Evolutionary conservation across 192 early-diverging fungal species (phyloP).

Genomic region (Umbelopsis ramanniana): DNA sequence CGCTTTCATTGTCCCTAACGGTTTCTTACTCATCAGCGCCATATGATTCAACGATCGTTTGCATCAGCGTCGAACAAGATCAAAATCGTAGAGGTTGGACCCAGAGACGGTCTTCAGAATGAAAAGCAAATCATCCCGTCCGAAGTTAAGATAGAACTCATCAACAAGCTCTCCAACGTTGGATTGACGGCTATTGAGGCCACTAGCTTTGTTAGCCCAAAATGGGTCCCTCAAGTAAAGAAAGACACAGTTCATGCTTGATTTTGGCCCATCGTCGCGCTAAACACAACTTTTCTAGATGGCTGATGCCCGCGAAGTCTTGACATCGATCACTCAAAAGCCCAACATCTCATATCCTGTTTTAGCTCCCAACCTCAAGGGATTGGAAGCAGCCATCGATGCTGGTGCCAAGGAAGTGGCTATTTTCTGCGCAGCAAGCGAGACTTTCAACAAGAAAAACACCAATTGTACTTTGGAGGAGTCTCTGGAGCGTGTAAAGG

Average conservation of each 20-base stretch:
- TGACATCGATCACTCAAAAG: slow-evolving; percentile 64
- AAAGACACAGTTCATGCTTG: slow-evolving; percentile 3
- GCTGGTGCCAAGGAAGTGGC: slow-evolving; percentile 88
- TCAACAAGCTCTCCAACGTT: slow-evolving; percentile 78
- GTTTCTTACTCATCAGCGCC: background rate
- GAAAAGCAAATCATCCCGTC: slow-evolving; percentile 85
- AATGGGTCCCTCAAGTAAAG: slow-evolving; percentile 90
- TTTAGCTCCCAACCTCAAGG: slow-evolving; percentile 87
- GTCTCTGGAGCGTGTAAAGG: slow-evolving; percentile 73
- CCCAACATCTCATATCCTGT: slow-evolving; percentile 84
- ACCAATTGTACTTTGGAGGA: slow-evolving; percentile 92
- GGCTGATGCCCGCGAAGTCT: slow-evolving; percentile 82
- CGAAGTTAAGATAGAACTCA: slow-evolving; percentile 83
- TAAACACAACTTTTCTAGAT: slow-evolving; percentile 57
- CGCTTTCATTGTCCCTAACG: background rate
- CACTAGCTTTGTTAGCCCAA: slow-evolving; percentile 94
- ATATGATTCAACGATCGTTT: slow-evolving; percentile 2
- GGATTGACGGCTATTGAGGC: slow-evolving; percentile 88
- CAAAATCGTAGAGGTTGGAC: slow-evolving; percentile 95
- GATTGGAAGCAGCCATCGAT: slow-evolving; percentile 78
- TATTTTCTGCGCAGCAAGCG: slow-evolving; percentile 88
- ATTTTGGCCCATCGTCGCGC: background rate
- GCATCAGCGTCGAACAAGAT: slow-evolving; percentile 50
- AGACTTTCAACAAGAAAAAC: slow-evolving; percentile 88
- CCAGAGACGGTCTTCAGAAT: slow-evolving; percentile 96